These are phyloP conservation scores for Neofusicoccum sp. DNA, from an alignment of 2,329 filamentous ascomycete species.

Conservation along the genomic window DNA sequence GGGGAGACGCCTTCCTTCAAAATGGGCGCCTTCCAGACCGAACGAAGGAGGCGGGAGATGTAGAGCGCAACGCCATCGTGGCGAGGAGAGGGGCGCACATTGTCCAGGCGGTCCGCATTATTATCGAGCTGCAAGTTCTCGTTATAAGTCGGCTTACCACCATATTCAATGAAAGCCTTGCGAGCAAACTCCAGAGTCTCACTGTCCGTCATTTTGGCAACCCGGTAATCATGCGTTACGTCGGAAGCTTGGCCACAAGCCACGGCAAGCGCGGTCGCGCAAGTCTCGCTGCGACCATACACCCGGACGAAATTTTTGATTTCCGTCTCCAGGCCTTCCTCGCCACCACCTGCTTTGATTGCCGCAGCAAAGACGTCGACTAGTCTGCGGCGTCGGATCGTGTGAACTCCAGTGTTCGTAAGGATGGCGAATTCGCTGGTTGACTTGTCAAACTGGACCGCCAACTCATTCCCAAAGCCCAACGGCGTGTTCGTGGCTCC, in stretches of 20 bases:
- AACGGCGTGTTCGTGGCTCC: constrained; percentile 61
- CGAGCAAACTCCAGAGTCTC: constrained; percentile 83
- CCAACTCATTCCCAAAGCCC: constrained; percentile 93
- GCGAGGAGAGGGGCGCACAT: constrained; percentile 82
- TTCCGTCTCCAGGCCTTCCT: constrained; percentile 79
- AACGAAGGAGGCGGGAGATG: constrained; percentile 82
- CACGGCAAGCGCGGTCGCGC: constrained; percentile 88
- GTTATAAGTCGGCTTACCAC: constrained; percentile 81
- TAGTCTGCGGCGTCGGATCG: constrained; percentile 78
- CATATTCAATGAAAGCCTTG: constrained; percentile 87
- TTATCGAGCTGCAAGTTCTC: constrained; percentile 70
- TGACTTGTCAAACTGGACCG: constrained; percentile 88
- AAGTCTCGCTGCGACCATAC: constrained; percentile 87
- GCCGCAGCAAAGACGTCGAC: constrained; percentile 90
- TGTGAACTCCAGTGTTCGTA: constrained; percentile 87
- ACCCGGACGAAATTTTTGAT: constrained; percentile 80
- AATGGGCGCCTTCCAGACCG: constrained; percentile 82
- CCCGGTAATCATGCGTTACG: constrained; percentile 69
- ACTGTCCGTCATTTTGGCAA: constrained; percentile 75
- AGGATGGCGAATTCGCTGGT: constrained; percentile 85
- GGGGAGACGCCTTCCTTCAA: constrained; percentile 60
- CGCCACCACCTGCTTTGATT: constrained; percentile 69
- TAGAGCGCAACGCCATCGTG: constrained; percentile 89
- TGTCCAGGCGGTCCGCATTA: constrained; percentile 70
- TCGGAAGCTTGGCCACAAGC: constrained; percentile 93